phyloP scores from a whole-genome alignment of 31 red algal genomes.

The Odonthalia washingtoniensis region DNA sequence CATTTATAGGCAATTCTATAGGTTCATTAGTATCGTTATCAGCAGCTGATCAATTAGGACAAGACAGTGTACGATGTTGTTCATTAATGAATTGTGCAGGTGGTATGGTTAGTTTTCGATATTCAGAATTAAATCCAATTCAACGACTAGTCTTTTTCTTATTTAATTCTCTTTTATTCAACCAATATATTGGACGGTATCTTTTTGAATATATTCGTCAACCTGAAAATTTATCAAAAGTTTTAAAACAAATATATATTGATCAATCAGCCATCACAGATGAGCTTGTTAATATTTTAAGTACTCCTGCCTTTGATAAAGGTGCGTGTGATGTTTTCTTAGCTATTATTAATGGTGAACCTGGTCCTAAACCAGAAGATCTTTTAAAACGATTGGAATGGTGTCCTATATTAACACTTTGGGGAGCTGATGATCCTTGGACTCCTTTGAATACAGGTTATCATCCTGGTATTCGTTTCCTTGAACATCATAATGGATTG shows the following conservation, averaged over 20 bases:
- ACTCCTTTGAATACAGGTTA: constrained; percentile 75
- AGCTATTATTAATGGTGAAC: constrained; percentile 73
- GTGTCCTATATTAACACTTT: constrained; percentile 90
- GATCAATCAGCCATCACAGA: constrained; percentile 69
- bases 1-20: constrained; percentile 90
- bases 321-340: constrained; percentile 90
- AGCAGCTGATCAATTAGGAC: constrained; percentile 69
- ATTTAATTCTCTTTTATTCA: constrained; percentile 73
- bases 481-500: constrained; percentile 57
- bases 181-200: constrained; percentile 64
- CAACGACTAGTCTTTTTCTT: constrained; percentile 52
- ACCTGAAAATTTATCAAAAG: constrained; percentile 58
- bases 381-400: constrained; percentile 70
- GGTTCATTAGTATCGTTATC: constrained; percentile 81
- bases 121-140: constrained; percentile 68
- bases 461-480: constrained; percentile 82
- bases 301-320: constrained; percentile 74
- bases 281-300: constrained; percentile 82
- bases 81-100: constrained; percentile 93
- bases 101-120: constrained; percentile 79
- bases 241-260: constrained; percentile 82
- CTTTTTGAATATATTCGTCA: constrained; percentile 87
- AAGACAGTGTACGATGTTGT: constrained; percentile 25
- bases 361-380: constrained; percentile 89
- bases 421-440: constrained; percentile 97